Percentiles rank a stretch among this genome's conserved stretches.
Evolutionary conservation across 768 basidiomycete genomes (phyloP).

Genomic region (Calocybe gangraenosa): DNA sequence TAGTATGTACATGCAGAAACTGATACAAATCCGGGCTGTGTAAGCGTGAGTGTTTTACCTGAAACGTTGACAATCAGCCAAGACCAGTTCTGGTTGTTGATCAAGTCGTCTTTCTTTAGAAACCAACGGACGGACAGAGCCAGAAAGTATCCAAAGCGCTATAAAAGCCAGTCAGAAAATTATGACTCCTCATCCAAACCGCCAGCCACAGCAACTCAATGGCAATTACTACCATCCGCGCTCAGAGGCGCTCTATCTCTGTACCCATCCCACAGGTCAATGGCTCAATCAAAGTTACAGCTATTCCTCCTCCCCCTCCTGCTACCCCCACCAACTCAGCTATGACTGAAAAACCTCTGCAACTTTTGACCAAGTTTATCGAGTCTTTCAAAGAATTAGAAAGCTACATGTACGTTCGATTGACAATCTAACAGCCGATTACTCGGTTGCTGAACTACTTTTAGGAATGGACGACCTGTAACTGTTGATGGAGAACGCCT

Average conservation of each 20-base stretch:
- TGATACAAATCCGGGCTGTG: too few relatives aligned
- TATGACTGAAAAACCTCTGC: conserved; percentile 19
- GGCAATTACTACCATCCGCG: conserved; percentile 15
- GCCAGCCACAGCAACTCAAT: conserved; percentile 22
- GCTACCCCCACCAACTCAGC: too few relatives aligned
- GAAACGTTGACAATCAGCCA: too few relatives aligned
- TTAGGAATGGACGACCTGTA: conserved; percentile 59
- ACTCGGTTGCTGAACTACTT: conserved; percentile 3
- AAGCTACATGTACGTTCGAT: conserved; percentile 48
- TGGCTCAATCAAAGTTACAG: conserved; percentile 20
- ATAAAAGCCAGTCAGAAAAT: conserved; percentile 9
- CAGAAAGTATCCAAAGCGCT: background rate
- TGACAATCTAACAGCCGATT: background rate
- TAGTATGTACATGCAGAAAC: too few relatives aligned
- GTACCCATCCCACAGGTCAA: conserved; percentile 18
- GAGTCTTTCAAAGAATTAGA: conserved; percentile 60
- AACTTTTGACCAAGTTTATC: conserved; percentile 53
- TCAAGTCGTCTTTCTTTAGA: too few relatives aligned
- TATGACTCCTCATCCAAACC: conserved; percentile 7
- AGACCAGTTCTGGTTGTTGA: too few relatives aligned
- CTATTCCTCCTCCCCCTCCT: conserved; percentile 8
- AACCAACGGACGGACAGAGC: too few relatives aligned
- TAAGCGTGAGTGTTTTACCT: too few relatives aligned
- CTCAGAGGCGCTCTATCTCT: conserved; percentile 23
- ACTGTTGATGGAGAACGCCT: conserved; percentile 66